Conservation (phyloP, 352 stramenopile species). For the Pythium aquatile region DNA sequence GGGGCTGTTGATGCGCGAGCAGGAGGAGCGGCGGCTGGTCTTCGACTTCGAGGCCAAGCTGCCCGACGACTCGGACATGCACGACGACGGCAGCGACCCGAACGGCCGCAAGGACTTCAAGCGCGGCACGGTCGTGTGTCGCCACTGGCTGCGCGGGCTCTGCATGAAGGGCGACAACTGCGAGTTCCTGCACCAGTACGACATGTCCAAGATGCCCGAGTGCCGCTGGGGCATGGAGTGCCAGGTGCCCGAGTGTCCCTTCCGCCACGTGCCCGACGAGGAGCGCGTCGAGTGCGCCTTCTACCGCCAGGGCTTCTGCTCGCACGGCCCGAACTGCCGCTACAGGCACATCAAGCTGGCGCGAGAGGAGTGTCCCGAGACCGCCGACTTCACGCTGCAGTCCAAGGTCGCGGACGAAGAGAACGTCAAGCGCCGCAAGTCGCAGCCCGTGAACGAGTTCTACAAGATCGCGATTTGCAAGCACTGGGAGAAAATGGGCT, state of each 20-base stretch:
- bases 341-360: constrained; percentile 94
- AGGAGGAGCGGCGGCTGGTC: constrained; percentile 69
- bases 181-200: constrained; percentile 96
- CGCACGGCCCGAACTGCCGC: constrained; percentile 94
- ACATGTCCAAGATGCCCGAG: constrained; percentile 97
- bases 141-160: constrained; percentile 96
- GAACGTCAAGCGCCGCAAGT: constrained; percentile 83
- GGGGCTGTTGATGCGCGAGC: constrained; percentile 71
- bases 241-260: constrained; percentile 96
- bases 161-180: constrained; percentile 98
- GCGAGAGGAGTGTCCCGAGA: constrained; percentile 90
- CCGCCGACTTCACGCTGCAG: constrained; percentile 93
- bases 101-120: constrained; percentile 86
- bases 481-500: constrained; percentile 94
- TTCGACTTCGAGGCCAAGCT: constrained; percentile 87
- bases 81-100: constrained; percentile 39
- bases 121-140: constrained; percentile 95
- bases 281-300: constrained; percentile 97
- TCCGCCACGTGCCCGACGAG: constrained; percentile 95
- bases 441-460: constrained; percentile 94
- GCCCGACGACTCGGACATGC: constrained; percentile 61
- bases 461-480: constrained; percentile 98
- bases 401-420: constrained; percentile 91
- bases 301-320: constrained; percentile 98
- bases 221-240: constrained; percentile 97